Evolutionary conservation across 176 grass and related monocot genomes (phyloP).

Genomic region (Juncus effusus): DNA sequence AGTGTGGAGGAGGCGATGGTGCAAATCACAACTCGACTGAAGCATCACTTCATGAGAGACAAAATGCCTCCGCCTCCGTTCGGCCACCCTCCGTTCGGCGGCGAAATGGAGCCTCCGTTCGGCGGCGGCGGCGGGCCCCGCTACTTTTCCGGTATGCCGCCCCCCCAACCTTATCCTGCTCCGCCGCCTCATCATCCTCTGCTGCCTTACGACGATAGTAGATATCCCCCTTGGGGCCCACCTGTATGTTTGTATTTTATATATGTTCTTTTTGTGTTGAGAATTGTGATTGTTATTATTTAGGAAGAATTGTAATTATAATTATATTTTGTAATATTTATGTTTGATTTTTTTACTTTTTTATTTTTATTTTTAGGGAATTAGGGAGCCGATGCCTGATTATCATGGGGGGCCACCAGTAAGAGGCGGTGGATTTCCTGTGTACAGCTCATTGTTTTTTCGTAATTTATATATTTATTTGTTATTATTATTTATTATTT

Average conservation of each 20-base stretch:
- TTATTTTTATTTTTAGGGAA: constrained; percentile 30
- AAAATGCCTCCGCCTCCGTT: constrained; percentile 33
- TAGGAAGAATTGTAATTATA: not conserved
- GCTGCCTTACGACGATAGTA: constrained; percentile 55
- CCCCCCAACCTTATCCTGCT: constrained; percentile 25
- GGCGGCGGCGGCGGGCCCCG: constrained; percentile 12
- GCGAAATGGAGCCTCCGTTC: constrained; percentile 49
- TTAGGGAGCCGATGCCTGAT: constrained; percentile 52
- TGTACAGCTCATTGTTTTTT: constrained; percentile 41
- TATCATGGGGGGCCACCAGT: constrained; percentile 48
- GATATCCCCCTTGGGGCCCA: constrained; percentile 42
- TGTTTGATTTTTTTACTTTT: constrained; percentile 5
- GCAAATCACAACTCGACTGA: constrained; percentile 81
- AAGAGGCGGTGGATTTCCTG: constrained; percentile 59
- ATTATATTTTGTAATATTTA: not conserved
- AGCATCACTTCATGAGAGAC: constrained; percentile 75
- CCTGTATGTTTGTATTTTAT: constrained; percentile 35
- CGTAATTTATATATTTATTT: constrained; percentile 9
- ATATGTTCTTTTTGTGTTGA: not conserved
- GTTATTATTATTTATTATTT: constrained; percentile 7
- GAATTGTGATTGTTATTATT: not conserved
- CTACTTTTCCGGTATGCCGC: constrained; percentile 33
- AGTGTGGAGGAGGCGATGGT: constrained; percentile 80
- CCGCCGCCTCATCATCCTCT: constrained; percentile 28
- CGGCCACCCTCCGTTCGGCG: not conserved